Conservation (phyloP, 2,329 filamentous ascomycete species). For the Teratosphaeria gauchensis region DNA sequence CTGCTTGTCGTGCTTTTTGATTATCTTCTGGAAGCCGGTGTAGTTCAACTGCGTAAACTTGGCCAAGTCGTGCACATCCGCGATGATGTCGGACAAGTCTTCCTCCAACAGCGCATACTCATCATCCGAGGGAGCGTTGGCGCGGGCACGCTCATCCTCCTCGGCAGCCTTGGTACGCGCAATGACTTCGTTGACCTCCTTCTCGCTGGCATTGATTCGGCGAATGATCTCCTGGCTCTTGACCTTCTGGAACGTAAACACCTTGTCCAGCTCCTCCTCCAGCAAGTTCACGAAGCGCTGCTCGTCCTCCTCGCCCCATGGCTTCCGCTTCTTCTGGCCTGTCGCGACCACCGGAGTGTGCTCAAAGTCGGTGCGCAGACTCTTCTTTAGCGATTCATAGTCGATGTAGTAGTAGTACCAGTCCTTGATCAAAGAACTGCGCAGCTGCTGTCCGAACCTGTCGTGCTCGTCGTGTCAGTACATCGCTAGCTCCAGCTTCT, state of each 20-base stretch:
- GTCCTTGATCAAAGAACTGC: conserved; percentile 89
- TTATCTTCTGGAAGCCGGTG: conserved; percentile 98
- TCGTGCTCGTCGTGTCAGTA: background rate
- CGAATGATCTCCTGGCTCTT: conserved; percentile 94
- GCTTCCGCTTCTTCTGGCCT: conserved; percentile 35
- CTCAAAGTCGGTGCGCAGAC: conserved; percentile 66
- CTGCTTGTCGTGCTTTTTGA: conserved; percentile 97
- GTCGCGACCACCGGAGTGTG: conserved; percentile 35
- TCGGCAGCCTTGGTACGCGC: conserved; percentile 48
- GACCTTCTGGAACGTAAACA: conserved; percentile 93
- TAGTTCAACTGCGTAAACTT: conserved; percentile 99
- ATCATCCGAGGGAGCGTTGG: conserved; percentile 60
- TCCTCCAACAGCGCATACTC: conserved; percentile 92
- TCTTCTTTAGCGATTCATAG: conserved; percentile 85
- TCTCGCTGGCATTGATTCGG: conserved; percentile 77
- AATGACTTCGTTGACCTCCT: conserved; percentile 83
- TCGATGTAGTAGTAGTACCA: conserved; percentile 98
- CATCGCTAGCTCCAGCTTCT: background rate
- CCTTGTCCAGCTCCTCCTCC: conserved; percentile 90
- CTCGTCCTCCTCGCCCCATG: conserved; percentile 91
- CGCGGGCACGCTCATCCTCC: conserved; percentile 30
- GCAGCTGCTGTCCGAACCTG: conserved; percentile 92
- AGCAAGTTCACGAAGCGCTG: conserved; percentile 76
- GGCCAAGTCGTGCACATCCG: conserved; percentile 93
- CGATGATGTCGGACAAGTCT: conserved; percentile 93